Evolutionary conservation across 2,329 filamentous ascomycete genomes (phyloP), one percentile per base, ranked within the genome.

Genomic region (Reticulascus tulasneorum): DNA sequence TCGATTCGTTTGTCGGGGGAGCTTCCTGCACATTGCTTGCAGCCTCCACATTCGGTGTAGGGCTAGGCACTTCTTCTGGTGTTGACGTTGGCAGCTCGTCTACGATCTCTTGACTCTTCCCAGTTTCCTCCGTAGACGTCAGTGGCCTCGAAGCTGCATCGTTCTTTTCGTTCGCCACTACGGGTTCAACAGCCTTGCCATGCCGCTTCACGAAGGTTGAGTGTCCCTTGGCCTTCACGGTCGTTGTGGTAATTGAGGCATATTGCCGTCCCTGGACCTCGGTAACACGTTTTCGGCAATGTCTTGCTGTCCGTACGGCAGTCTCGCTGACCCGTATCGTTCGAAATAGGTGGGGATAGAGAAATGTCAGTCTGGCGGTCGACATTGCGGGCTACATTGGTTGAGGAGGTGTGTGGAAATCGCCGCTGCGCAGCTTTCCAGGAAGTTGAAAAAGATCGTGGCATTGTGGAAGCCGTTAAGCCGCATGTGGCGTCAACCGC

Each of bases 331-430:
- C 48, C 45, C 71, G 67, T 45, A 71, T 56, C 12, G 71, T 66
- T 36, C 79, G 77, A 58, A 82, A 75, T 36, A 86, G 60, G 47
- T 79, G 77, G 29, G 83, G 81, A 48, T 84, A 86, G 13, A 86
- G 66, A 51, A 86, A 86, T 12, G 77, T 75, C 41, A 86, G 66
- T 51, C 82, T 71, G 42, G 68, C 64, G 17, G 74, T 69, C 45
- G 80, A 71, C 78, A 86, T 86, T 43, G 50, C 17, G n/a, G 21
- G 31, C 31, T 33, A 6, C 31, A n/a, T n/a, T 25, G 22, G 5
- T 16, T 8, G 8, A n/a, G n/a, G n/a, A n/a, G 13, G n/a, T 37
- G 13, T 22, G 29, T 25, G 29, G 22, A 8, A 22, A 16, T 33
- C 13, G 30, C 22, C 13, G 22, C 9, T 15, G 15, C 30, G 22